These are phyloP conservation scores for Aspergillus ochraceoroseus DNA, from an alignment of 2,329 filamentous ascomycete genomes.

Conservation along the genomic window DNA sequence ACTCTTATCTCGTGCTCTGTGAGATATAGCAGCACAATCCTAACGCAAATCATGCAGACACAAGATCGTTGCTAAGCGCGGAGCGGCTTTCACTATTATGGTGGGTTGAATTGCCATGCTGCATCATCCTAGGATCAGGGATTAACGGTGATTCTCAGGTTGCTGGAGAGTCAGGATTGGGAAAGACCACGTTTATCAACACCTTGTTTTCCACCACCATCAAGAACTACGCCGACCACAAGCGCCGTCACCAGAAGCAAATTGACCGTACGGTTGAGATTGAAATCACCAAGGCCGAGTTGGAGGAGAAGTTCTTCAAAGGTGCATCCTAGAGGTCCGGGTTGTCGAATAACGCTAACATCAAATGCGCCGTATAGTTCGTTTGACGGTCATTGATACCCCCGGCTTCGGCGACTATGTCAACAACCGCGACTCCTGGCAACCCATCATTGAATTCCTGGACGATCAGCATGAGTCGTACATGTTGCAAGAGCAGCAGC, in stretches of 20 bases:
- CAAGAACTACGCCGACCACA: constrained; percentile 99
- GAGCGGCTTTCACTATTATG: constrained; percentile 99
- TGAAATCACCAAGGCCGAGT: constrained; percentile 98
- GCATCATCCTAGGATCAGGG: constrained; percentile 1
- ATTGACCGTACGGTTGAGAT: constrained; percentile 99
- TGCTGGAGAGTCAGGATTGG: constrained; percentile 94
- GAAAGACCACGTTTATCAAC: constrained; percentile 99
- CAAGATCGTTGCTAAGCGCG: constrained; percentile 74
- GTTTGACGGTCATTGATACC: constrained; percentile 96
- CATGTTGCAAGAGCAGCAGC: constrained; percentile 99
- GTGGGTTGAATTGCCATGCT: constrained; percentile 49
- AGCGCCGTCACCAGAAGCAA: constrained; percentile 98
- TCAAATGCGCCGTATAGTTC: constrained; percentile 56
- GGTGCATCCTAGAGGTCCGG: constrained; percentile 51
- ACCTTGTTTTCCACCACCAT: constrained; percentile 99
- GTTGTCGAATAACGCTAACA: constrained; percentile 17
- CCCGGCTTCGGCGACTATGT: constrained; percentile 99
- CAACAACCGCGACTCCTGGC: constrained; percentile 99
- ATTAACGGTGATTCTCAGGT: constrained; percentile 56
- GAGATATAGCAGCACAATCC: constrained; percentile 5
- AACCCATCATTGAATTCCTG: constrained; percentile 99
- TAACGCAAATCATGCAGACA: constrained; percentile 45
- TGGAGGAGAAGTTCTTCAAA: constrained; percentile 99
- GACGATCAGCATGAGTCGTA: constrained; percentile 99
- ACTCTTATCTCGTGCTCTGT: too few species aligned